These are phyloP conservation scores for Quercus ilex DNA, from an alignment of 306 rosid species.

Conservation along the genomic window DNA sequence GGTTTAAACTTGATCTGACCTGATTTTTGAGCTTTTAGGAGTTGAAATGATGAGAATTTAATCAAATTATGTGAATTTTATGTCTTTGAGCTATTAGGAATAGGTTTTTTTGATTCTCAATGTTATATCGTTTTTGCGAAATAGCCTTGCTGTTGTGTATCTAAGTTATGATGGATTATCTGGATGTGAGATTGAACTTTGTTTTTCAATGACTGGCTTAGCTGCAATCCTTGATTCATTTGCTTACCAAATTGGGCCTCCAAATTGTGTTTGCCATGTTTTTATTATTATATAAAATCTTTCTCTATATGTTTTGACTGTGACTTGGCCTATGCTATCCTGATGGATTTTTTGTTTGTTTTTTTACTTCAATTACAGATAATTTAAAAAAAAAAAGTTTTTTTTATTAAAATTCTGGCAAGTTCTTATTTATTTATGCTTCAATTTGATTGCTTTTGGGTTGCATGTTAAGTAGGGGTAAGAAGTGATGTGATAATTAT, in stretches of 20 bases:
- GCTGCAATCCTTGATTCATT: background rate
- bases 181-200: background rate
- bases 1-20: background rate
- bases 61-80: background rate
- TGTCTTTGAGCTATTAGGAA: background rate
- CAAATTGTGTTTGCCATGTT: background rate
- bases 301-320: background rate
- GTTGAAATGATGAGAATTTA: background rate
- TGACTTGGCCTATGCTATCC: background rate
- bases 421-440: background rate
- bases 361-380: background rate
- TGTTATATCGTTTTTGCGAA: background rate
- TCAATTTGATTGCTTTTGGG: background rate
- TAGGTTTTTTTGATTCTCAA: background rate
- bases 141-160: background rate
- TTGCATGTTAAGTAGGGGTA: background rate
- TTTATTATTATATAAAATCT: background rate
- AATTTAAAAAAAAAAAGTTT: background rate
- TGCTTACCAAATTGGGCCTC: constrained; percentile 6
- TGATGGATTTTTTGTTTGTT: background rate
- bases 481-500: background rate
- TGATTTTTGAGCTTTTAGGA: background rate
- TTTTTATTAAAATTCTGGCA: no score
- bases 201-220: background rate
- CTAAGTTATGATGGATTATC: background rate